Evolutionary conservation across 31 red algal species (phyloP), one percentile per base, ranked within the genome.

Genomic region (Odonthalia washingtoniensis): DNA sequence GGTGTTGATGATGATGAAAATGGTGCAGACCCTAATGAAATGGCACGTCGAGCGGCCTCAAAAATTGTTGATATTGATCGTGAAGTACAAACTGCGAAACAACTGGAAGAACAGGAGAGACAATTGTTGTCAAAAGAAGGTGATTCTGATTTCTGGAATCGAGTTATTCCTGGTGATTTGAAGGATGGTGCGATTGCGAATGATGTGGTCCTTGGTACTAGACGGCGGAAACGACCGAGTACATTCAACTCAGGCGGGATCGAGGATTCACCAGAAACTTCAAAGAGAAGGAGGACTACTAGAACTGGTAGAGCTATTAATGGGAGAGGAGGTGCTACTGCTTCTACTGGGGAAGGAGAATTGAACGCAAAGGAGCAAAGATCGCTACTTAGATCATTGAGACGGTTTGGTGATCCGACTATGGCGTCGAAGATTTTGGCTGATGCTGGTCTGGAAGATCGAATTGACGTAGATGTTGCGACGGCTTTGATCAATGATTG

Each of bases 131-230:
- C 73, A 2, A 82, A 75, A 61, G 95, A 98, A 69, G 90, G 81
- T 14, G 95, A 98, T 78, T 74, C 74, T 21, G 95, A 98, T 38
- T 98, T 94, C 86, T 98, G 95, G 95, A 76, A 91, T 36, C 76
- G 95, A 60, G 92, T 98, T 31, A 98, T 98, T 66, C 95, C 95
- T 3, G 88, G 72, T 27, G 80, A 98, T 65, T 61, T 93, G 61
- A 87, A 89, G 80, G 81, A 94, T 5, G 66, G 90, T 16, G 91
- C 74, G 9, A 83, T 98, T 57, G 95, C 84, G 0, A 83, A 85
- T 52, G 89, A 98, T 43, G 68, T 82, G 36, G 90, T 88, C 27
- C 40, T 98, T 3, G 93, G 88, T 21, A 93, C 88, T 30, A 80
- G 95, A n/a, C 75, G 85, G 1, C 83, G 92, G 35, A 96, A 92